phyloP scores from a whole-genome alignment of 179 eudicot genomes.

The Vitellaria paradoxa region DNA sequence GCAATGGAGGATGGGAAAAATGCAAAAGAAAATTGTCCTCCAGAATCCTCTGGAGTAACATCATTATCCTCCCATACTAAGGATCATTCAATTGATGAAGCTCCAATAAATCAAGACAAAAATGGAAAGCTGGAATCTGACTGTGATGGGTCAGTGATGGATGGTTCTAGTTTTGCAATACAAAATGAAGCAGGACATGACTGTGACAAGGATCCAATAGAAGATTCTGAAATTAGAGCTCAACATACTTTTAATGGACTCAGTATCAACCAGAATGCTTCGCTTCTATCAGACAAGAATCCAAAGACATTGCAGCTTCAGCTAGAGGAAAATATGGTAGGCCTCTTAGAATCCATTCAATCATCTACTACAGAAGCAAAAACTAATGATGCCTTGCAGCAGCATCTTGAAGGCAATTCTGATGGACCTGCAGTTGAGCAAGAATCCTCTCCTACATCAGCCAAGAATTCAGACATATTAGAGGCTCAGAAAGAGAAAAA shows the following conservation, averaged over 20 bases:
- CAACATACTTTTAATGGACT: slow-evolving; percentile 12
- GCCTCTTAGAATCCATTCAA: not conserved
- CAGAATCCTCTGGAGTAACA: not conserved
- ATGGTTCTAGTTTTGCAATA: slow-evolving; percentile 8
- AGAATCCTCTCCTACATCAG: slow-evolving; percentile 8
- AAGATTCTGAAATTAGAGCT: not conserved
- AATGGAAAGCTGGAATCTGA: slow-evolving; percentile 19
- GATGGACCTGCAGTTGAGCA: slow-evolving; percentile 13
- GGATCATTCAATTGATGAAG: slow-evolving; percentile 18
- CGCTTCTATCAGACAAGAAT: slow-evolving; percentile 9
- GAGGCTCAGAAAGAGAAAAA: slow-evolving; percentile 18
- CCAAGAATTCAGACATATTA: not conserved
- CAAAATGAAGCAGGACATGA: slow-evolving; percentile 7
- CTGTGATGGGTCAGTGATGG: slow-evolving; percentile 5
- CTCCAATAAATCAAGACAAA: slow-evolving; percentile 12
- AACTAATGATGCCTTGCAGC: not conserved
- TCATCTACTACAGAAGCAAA: not conserved
- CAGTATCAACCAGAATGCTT: slow-evolving; percentile 12
- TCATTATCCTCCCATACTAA: slow-evolving; percentile 10
- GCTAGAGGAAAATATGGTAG: slow-evolving; percentile 13
- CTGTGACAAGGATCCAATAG: not conserved
- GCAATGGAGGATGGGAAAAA: slow-evolving; percentile 38
- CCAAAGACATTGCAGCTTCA: slow-evolving; percentile 13
- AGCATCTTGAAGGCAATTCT: slow-evolving; percentile 3
- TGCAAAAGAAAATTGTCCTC: slow-evolving; percentile 8